A percentile compares a stretch with the other conserved stretches of the same genome.
phyloP scores from a whole-genome alignment of 2,329 filamentous ascomycete species.

The Beauveria asiatica region DNA sequence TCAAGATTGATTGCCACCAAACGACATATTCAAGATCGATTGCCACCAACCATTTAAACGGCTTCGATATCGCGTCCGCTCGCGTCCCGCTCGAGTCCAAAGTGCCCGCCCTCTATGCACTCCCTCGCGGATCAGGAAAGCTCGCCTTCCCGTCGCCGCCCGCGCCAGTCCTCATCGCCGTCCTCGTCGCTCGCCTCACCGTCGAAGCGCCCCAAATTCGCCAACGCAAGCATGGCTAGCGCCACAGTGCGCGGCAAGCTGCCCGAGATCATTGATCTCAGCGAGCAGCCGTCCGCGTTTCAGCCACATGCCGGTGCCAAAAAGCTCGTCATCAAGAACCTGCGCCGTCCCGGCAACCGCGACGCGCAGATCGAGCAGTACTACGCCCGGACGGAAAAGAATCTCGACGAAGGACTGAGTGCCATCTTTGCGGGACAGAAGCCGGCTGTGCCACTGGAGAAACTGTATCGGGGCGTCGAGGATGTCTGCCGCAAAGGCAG shows the following conservation, averaged over 20 bases:
- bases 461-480: conserved; percentile 84
- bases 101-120: conserved; percentile 23
- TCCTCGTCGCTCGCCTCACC: conserved; percentile 18
- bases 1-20: not conserved
- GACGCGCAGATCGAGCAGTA: conserved; percentile 63
- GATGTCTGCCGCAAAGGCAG: conserved; percentile 77
- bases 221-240: conserved; percentile 24
- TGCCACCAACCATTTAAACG: not conserved
- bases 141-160: conserved; percentile 30
- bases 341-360: conserved; percentile 53
- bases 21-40: not conserved
- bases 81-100: not conserved
- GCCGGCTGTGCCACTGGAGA: conserved; percentile 69
- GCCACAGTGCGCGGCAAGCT: conserved; percentile 32
- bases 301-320: conserved; percentile 70
- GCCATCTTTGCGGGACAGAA: conserved; percentile 61
- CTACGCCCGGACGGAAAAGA: conserved; percentile 64
- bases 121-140: conserved; percentile 21
- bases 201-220: conserved; percentile 26
- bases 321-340: conserved; percentile 89
- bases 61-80: not conserved
- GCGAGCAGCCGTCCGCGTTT: conserved; percentile 38
- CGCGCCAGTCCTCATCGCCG: conserved; percentile 27
- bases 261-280: conserved; percentile 29
- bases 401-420: conserved; percentile 64